phyloP scores from a whole-genome alignment of 306 rosid species.

The Cicer bijugum region DNA sequence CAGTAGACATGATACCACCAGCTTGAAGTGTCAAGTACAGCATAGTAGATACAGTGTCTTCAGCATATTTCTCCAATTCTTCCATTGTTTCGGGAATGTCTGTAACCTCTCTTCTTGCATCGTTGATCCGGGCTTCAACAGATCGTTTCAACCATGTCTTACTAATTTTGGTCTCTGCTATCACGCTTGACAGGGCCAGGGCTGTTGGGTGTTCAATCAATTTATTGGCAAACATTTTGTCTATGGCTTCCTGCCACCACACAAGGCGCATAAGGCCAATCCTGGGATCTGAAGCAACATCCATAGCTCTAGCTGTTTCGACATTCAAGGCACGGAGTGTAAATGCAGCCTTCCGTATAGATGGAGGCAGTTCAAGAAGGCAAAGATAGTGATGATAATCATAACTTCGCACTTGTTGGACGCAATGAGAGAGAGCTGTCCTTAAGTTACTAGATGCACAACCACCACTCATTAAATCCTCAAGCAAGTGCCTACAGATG shows the following conservation, averaged over 20 bases:
- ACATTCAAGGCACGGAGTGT: conserved; percentile 80
- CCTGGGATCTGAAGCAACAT: conserved; percentile 84
- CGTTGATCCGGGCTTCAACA: conserved; percentile 81
- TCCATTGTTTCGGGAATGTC: conserved; percentile 67
- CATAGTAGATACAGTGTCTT: conserved; percentile 79
- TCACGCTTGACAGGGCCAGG: conserved; percentile 64
- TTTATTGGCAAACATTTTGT: conserved; percentile 69
- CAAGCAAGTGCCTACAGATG: conserved; percentile 26
- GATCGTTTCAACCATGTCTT: conserved; percentile 82
- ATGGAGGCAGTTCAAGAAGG: conserved; percentile 83
- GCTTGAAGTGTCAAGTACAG: conserved; percentile 86
- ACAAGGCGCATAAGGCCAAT: conserved; percentile 64
- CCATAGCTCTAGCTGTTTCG: conserved; percentile 86
- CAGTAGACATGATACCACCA: conserved; percentile 70
- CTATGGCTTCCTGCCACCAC: conserved; percentile 94
- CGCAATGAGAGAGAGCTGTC: conserved; percentile 81
- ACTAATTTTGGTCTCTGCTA: conserved; percentile 63
- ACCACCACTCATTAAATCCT: conserved; percentile 66
- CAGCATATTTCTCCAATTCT: conserved; percentile 82
- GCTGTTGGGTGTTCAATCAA: conserved; percentile 86
- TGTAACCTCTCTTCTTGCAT: conserved; percentile 71
- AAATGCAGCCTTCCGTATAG: conserved; percentile 76
- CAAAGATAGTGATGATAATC: conserved; percentile 94
- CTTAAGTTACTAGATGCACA: conserved; percentile 60
- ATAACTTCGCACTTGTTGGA: conserved; percentile 77